phyloP scores from a whole-genome alignment of 345 rosid species.

The Gossypium australe region DNA sequence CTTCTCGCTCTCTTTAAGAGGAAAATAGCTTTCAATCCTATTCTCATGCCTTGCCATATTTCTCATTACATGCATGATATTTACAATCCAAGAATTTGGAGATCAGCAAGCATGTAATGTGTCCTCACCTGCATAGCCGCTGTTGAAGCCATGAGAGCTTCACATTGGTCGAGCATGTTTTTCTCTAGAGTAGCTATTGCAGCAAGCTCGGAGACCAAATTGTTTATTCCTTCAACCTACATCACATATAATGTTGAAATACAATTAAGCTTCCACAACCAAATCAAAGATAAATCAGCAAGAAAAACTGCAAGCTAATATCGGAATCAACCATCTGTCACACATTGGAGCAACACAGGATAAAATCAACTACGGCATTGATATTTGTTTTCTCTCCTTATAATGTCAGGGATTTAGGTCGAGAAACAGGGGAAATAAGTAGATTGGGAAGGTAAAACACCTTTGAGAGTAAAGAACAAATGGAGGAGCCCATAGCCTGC shows the following conservation, averaged over 20 bases:
- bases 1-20: background rate
- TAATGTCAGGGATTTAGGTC: background rate
- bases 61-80: background rate
- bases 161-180: slow-evolving; percentile 59
- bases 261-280: slow-evolving; percentile 10
- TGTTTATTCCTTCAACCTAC: slow-evolving; percentile 57
- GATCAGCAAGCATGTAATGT: background rate
- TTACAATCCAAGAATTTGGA: background rate
- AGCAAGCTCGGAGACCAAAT: slow-evolving; percentile 67
- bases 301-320: slow-evolving; percentile 16
- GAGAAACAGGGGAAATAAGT: background rate
- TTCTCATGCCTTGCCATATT: background rate
- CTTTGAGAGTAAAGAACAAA: slow-evolving; percentile 61
- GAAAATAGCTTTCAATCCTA: background rate
- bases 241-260: background rate
- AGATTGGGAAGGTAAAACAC: slow-evolving; percentile 27
- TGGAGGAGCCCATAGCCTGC: slow-evolving; percentile 83
- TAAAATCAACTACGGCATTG: background rate
- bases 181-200: slow-evolving; percentile 47
- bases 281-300: slow-evolving; percentile 18
- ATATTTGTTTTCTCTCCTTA: background rate
- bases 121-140: slow-evolving; percentile 67
- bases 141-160: slow-evolving; percentile 59
- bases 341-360: background rate
- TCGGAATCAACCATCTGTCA: slow-evolving; percentile 7